phyloP scores from a whole-genome alignment of 2,329 filamentous ascomycete species.

The Pestalotiopsis sp. region DNA sequence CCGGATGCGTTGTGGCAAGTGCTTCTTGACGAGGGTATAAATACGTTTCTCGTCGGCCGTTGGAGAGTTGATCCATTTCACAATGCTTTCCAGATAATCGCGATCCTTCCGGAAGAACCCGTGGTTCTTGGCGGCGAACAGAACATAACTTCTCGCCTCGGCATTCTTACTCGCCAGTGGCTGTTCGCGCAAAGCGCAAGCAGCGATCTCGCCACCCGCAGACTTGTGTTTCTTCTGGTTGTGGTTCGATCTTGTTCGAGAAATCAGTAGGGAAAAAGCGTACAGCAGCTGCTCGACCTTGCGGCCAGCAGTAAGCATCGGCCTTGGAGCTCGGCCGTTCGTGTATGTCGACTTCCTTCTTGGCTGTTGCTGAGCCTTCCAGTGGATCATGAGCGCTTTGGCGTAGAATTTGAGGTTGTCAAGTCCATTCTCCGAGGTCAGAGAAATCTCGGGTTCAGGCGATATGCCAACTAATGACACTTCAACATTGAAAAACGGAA shows the following conservation, averaged over 20 bases:
- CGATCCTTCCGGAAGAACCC: background rate
- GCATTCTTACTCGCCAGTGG: background rate
- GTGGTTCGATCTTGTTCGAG: background rate
- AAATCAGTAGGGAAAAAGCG: background rate
- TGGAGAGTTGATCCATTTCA: no score
- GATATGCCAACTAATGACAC: no score
- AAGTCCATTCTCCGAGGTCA: no score
- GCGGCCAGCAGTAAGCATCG: background rate
- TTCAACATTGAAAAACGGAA: no score
- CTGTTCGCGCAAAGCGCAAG: background rate
- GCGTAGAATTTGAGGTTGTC: background rate
- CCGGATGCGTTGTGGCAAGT: no score
- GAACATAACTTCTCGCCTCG: background rate
- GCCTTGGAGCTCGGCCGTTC: background rate
- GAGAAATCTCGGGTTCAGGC: no score
- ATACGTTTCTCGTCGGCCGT: no score
- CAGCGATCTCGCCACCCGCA: background rate
- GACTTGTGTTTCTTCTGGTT: background rate
- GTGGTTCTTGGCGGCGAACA: background rate
- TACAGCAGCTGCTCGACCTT: background rate
- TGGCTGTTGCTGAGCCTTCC: background rate
- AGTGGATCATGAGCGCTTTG: background rate
- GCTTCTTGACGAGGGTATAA: no score
- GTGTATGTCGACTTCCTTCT: background rate
- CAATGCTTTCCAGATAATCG: background rate